Evolutionary conservation across 2,329 filamentous ascomycete species (phyloP), one percentile per base, ranked within the genome.

Genomic region (Coniochaeta prunicola): DNA sequence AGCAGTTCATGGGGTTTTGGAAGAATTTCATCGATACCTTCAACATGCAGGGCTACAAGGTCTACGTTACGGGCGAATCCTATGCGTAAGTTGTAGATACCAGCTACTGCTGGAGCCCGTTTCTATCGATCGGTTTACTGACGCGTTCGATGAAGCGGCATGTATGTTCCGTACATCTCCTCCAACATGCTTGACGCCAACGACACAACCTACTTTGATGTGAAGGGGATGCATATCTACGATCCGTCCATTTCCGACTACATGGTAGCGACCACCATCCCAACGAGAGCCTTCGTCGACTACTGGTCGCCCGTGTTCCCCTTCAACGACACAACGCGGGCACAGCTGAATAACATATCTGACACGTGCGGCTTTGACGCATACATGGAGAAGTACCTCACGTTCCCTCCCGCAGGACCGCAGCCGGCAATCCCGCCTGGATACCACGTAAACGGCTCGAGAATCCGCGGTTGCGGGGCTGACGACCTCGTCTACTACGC

Each of bases 1-100:
- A 75, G 19, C 81, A 91, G 61, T 90, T 92, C 69, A 76, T 89
- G 9, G 87, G 87, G 38, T 92, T 91, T 73, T 90, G 85, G 79
- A 83, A 85, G 71, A 89, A 90, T 71, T 91, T 90, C 62, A 74
- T 90, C 58, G 76, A 89, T 24, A 84, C 84, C 0, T 91, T 91
- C 63, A 76, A 72, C 8, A 76, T 89, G 64, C 77, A 87, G 30
- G 78, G 80, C 15, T 82, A 79, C 63, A 87, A 87, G 60, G 79
- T 90, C 7, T 92, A 87, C 69, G 80, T 92, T 59, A 82, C 86
- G 0, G 89, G 87, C 12, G 87, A 88, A 67, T 85, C 80, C 0
- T 90, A 87, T 65, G 87, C 80, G 59, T 60, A 19, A 57, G 60
- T 57, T 21, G 13, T 26, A n/a, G 34, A 17, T 19, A n/a, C n/a